Base-by-base conservation (phyloP, 129 eudicot genomes). In the Scalesia atractyloides region DNA sequence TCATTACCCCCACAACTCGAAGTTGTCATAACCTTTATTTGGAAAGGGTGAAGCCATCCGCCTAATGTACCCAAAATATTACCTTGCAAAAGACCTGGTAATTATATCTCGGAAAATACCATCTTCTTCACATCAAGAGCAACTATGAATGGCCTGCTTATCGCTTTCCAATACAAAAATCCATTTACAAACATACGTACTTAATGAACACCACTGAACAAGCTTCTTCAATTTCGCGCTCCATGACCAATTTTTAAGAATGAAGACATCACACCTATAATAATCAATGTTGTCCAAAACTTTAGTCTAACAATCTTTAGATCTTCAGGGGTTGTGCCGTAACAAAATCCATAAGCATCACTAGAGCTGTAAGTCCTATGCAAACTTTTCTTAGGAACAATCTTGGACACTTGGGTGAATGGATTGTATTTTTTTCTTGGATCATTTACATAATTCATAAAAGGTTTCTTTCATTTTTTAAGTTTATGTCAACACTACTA, bases 1-100 rank as follows among this genome's bases (percentile, higher is more conserved):
- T 41, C 75, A 70, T 56, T 11, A 56, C 36, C 66, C 24, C 66
- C 24, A 37, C 5, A 57, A 43, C 34, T 57, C 74, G 18, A 39
- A 52, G 34, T 12, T 9, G 6, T 34, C 36, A 43, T 34, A 14
- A 43, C 33, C 17, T 30, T 30, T 30, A 9, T 6, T 34, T 36
- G 17, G 7, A 34, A 17, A 36, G 20, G 5, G 10, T 50, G 60
- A 39, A 19, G 44, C 4, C 17, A 2, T 71, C 76, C 53, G 13
- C 44, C 36, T 58, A 8, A n/a, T 8, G 41, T 18, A 71, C 66
- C 57, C 53, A 43, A 56, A 57, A 39, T 14, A 20, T 14, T 9
- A 34, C 7, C 18, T 7, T 9, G 24, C 20, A 14, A 19, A 48
- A 33, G 34, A 30, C 3, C 34, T 34, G 65, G 65, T 13, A 50